phyloP scores from a whole-genome alignment of 2,329 filamentous ascomycete species.

The Coniochaeta pulveracea region DNA sequence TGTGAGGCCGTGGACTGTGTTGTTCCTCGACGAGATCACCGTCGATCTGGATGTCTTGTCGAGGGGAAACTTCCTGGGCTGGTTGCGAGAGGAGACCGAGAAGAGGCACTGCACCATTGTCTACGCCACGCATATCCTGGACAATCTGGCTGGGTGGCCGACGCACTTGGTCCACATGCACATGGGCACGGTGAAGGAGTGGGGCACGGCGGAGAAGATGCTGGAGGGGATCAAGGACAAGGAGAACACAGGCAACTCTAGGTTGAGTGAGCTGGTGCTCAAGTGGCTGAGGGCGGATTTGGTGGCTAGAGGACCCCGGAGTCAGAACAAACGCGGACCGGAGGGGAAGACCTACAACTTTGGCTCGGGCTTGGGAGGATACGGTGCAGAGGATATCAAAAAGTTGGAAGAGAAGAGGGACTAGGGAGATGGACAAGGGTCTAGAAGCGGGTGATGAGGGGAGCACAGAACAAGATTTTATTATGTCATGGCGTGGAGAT shows the following conservation, averaged over 20 bases:
- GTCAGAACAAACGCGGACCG: constrained; percentile 36
- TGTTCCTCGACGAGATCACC: constrained; percentile 92
- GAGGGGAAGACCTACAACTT: constrained; percentile 55
- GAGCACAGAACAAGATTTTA: neutral
- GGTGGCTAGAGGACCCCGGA: constrained; percentile 65
- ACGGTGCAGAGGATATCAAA: constrained; percentile 39
- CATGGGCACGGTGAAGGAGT: constrained; percentile 76
- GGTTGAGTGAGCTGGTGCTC: constrained; percentile 77
- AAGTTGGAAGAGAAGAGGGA: neutral
- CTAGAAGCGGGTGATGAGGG: neutral
- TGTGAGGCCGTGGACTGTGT: constrained; percentile 78
- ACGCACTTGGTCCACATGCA: constrained; percentile 96
- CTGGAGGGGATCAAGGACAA: constrained; percentile 37
- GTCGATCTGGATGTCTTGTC: constrained; percentile 88
- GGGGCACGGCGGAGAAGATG: constrained; percentile 64
- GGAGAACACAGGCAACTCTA: constrained; percentile 57
- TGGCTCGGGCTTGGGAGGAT: constrained; percentile 41
- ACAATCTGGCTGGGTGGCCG: constrained; percentile 90
- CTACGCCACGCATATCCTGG: constrained; percentile 94
- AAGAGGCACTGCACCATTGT: constrained; percentile 77
- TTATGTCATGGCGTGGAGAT: neutral
- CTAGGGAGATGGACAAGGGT: neutral
- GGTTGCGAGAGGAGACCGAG: constrained; percentile 81
- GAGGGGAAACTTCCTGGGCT: constrained; percentile 73
- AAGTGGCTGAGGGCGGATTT: constrained; percentile 79